Evolutionary conservation across 2,329 filamentous ascomycete species (phyloP).

Genomic region (Monilinia laxa): DNA sequence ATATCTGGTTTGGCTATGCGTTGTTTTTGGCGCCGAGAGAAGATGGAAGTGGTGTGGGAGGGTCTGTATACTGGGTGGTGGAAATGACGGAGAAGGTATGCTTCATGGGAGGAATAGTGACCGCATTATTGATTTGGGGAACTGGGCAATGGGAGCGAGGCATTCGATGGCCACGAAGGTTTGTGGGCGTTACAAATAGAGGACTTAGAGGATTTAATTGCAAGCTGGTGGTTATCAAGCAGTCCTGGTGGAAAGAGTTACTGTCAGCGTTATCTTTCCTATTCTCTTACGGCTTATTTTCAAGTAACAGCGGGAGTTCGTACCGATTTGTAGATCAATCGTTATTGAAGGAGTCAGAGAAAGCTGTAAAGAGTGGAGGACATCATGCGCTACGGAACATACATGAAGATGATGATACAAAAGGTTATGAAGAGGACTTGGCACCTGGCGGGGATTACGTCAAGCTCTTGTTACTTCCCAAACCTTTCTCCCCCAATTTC

Average conservation of each 20-base stretch:
- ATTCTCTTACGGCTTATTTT: conserved; percentile 72
- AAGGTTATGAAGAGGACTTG: conserved; percentile 81
- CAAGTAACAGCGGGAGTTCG: conserved; percentile 63
- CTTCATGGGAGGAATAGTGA: conserved; percentile 87
- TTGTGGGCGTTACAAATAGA: conserved; percentile 85
- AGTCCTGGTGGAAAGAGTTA: conserved; percentile 77
- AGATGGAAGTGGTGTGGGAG: conserved; percentile 86
- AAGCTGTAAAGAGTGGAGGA: conserved; percentile 52
- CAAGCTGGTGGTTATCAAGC: conserved; percentile 87
- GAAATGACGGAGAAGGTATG: conserved; percentile 88
- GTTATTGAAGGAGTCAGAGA: conserved; percentile 59
- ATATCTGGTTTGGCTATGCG: conserved; percentile 80
- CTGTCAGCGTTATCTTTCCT: conserved; percentile 73
- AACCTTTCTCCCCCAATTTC: conserved; percentile 92
- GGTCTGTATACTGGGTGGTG: conserved; percentile 93
- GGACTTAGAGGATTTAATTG: conserved; percentile 91
- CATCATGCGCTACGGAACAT: conserved; percentile 45
- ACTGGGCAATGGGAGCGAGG: conserved; percentile 97
- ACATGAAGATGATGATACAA: conserved; percentile 60
- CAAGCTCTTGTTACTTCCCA: conserved; percentile 84
- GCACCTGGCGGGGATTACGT: conserved; percentile 88
- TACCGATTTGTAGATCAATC: conserved; percentile 75
- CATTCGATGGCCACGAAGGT: conserved; percentile 88
- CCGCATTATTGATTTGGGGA: conserved; percentile 82
- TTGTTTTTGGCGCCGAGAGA: conserved; percentile 95